Base-by-base conservation (phyloP, 768 basidiomycete genomes). In the Boletus tylopilopsis region DNA sequence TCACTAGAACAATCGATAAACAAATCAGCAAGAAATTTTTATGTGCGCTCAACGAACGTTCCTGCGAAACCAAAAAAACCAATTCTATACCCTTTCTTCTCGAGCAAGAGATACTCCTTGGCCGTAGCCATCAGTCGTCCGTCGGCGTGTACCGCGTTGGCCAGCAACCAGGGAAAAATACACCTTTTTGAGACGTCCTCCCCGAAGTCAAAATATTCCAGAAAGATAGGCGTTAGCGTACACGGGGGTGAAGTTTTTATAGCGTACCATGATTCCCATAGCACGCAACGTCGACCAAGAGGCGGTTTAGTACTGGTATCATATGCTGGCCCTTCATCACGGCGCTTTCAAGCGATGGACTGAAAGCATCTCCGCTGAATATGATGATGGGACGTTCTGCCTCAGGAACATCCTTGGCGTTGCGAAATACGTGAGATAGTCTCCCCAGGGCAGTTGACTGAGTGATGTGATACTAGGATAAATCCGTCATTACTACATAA, bases 311-410 rank as follows among this genome's bases (percentile, higher is more conserved):
- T 3, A 42, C 34, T 12, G 44, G 49, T 25, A 39, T 22, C 29
- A 47, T 47, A 15, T 58, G 33, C 27, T 46, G 32, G 15, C 39
- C 50, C 38, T 55, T 49, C 50, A 32, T 43, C 39, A 56, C 40
- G 10, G 43, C 29, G 22, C 37, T 53, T 38, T 46, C 53, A 3
- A 41, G 48, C 11, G 47, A 51, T 12, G 49, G 53, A 30, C 37
- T 49, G 36, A 49, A 47, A 0, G 39, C 32, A 18, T 63, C 57
- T 11, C 53, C 39, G n/a, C 49, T 47, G 42, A 51, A 56, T 13
- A 49, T 16, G 9, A 22, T 46, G 21, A 46, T 39, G 38, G 46
- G 41, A 16, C 25, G 16, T 25, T 47, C 46, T 27, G 43, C 34
- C 13, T 50, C 34, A 12, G 42, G 39, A 11, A 25, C n/a, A n/a